phyloP scores from a whole-genome alignment of 352 stramenopile species.

The Saprolegnia parasitica region DNA sequence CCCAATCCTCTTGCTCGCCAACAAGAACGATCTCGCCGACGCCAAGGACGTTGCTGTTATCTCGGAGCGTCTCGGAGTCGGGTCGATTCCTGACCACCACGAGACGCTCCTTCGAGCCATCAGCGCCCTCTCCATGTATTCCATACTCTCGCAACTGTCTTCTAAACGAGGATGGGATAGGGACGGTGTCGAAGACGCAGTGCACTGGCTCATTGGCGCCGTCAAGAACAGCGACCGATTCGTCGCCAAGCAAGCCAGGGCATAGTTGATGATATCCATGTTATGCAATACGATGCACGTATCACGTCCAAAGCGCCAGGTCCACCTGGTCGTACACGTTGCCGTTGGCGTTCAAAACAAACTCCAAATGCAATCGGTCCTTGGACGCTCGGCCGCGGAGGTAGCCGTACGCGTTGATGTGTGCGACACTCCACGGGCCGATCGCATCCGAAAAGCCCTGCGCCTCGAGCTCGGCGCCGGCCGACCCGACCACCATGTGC shows the following conservation, averaged over 20 bases:
- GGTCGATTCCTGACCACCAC: constrained; percentile 38
- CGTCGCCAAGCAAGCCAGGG: constrained; percentile 8
- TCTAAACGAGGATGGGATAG: constrained; percentile 25
- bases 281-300: too few relatives aligned
- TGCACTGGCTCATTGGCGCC: constrained; percentile 67
- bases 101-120: constrained; percentile 48
- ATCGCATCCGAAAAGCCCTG: constrained; percentile 58
- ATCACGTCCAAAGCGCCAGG: constrained; percentile 47
- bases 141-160: background rate
- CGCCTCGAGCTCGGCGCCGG: constrained; percentile 64
- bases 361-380: constrained; percentile 49
- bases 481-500: constrained; percentile 84
- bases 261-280: too few relatives aligned
- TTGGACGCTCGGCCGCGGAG: constrained; percentile 37
- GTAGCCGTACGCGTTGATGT: constrained; percentile 77
- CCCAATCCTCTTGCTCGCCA: constrained; percentile 85
- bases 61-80: constrained; percentile 35
- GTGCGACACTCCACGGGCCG: constrained; percentile 73
- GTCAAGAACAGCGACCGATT: constrained; percentile 69
- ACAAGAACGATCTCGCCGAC: constrained; percentile 87
- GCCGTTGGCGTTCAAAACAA: constrained; percentile 65
- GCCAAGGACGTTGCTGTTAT: constrained; percentile 44
- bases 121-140: constrained; percentile 54
- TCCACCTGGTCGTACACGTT: constrained; percentile 57
- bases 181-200: constrained; percentile 60